These are phyloP conservation scores for Alternaria dauci DNA, from an alignment of 2,329 filamentous ascomycete species.

Conservation along the genomic window DNA sequence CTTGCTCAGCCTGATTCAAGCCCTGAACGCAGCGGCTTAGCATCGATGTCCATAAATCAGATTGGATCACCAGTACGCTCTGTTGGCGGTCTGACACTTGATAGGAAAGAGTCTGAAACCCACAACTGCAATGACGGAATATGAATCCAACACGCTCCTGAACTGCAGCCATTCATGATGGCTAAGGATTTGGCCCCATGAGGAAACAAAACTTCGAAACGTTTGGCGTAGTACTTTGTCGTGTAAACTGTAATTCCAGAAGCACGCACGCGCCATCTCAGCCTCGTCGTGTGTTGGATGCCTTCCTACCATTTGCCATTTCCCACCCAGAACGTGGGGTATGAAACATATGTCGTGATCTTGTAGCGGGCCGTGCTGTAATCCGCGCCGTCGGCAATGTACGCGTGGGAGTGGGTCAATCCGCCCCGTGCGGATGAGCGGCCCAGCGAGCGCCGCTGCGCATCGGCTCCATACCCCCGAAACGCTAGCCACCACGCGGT, in stretches of 20 bases:
- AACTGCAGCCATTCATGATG: not conserved
- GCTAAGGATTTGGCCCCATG: not conserved
- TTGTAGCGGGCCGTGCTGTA: not conserved
- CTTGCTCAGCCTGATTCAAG: not conserved
- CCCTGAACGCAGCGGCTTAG: not conserved
- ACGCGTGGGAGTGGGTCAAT: not conserved
- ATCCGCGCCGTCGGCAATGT: not conserved
- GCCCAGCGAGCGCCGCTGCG: not conserved
- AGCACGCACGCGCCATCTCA: not conserved
- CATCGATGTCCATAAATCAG: not conserved
- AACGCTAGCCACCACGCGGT: not conserved
- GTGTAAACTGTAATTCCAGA: not conserved
- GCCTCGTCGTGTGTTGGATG: not conserved
- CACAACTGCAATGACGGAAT: not conserved
- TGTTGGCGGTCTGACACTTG: no score
- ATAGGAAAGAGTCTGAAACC: not conserved
- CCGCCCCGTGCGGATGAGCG: not conserved
- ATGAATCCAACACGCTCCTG: not conserved
- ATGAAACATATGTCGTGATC: not conserved
- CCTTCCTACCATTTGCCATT: constrained; percentile 1
- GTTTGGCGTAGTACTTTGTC: not conserved
- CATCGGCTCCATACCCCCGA: not conserved
- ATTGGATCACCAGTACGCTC: not conserved
- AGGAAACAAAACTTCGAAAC: not conserved
- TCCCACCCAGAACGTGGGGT: not conserved